These are phyloP conservation scores for Ochetophila trinervis DNA, from an alignment of 306 rosid genomes.

Conservation along the genomic window DNA sequence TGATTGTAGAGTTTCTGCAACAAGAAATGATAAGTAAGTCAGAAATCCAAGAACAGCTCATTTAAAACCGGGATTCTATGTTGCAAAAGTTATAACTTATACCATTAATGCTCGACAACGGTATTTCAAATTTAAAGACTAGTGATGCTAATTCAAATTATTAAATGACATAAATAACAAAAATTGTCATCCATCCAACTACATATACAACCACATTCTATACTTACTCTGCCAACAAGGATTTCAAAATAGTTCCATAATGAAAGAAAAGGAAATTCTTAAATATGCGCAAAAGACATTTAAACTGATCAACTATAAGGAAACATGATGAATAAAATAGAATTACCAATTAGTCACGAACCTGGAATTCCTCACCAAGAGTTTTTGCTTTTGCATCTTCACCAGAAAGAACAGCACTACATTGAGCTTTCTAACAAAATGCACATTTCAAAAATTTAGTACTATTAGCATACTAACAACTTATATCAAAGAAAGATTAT, in stretches of 20 bases:
- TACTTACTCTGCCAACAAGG: not conserved
- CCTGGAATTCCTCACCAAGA: slow-evolving; percentile 69
- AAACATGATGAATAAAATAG: not conserved
- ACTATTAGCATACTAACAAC: slow-evolving; percentile 1
- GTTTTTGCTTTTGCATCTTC: slow-evolving; percentile 45
- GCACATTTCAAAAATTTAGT: slow-evolving; percentile 30
- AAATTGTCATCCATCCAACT: not conserved
- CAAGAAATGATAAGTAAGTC: slow-evolving; percentile 13
- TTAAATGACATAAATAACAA: not conserved
- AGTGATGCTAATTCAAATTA: not conserved
- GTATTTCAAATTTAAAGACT: not conserved
- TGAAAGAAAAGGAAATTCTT: not conserved
- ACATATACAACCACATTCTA: not conserved
- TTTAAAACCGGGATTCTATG: not conserved
- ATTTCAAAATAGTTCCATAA: not conserved
- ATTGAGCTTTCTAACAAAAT: slow-evolving; percentile 53
- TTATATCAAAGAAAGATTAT: slow-evolving; percentile 16
- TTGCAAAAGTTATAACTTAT: not conserved
- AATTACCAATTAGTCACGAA: slow-evolving; percentile 29
- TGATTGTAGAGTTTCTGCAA: slow-evolving; percentile 49
- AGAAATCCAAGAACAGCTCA: not conserved
- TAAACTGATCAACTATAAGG: not conserved
- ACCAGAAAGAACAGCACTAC: slow-evolving; percentile 42
- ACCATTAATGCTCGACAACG: not conserved
- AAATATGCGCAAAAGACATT: not conserved